These are phyloP conservation scores for Hyaloscypha hepaticicola DNA, from an alignment of 495 filamentous ascomycete species.

Conservation along the genomic window DNA sequence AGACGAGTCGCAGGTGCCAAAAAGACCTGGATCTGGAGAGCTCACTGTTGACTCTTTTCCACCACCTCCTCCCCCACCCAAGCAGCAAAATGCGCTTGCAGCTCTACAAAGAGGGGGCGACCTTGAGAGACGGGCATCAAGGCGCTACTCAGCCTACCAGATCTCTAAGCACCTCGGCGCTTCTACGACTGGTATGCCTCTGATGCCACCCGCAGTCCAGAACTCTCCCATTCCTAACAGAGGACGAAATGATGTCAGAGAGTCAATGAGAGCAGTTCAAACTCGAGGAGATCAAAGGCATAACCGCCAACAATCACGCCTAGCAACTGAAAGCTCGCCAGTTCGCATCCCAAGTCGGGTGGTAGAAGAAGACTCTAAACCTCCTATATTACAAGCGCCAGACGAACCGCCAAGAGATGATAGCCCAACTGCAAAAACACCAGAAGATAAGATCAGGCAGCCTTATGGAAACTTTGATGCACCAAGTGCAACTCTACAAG, in stretches of 20 bases:
- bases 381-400: slow-evolving; percentile 35
- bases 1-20: slow-evolving; percentile 47
- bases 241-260: slow-evolving; percentile 74
- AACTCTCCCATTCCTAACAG: slow-evolving; percentile 87
- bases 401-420: slow-evolving; percentile 43
- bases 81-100: slow-evolving; percentile 83
- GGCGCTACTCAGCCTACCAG: slow-evolving; percentile 92
- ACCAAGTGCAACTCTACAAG: slow-evolving; percentile 30
- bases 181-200: slow-evolving; percentile 76
- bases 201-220: slow-evolving; percentile 70
- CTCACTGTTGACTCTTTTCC: slow-evolving; percentile 57
- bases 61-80: slow-evolving; percentile 70
- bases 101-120: slow-evolving; percentile 89
- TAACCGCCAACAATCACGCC: slow-evolving; percentile 59
- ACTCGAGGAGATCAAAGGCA: slow-evolving; percentile 68
- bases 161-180: slow-evolving; percentile 89
- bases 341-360: slow-evolving; percentile 62
- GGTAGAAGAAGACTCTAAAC: slow-evolving; percentile 52
- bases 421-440: slow-evolving; percentile 52
- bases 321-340: slow-evolving; percentile 57
- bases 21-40: slow-evolving; percentile 27
- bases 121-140: slow-evolving; percentile 87
- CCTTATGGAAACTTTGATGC: slow-evolving; percentile 38
- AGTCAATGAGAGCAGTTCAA: slow-evolving; percentile 90
- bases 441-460: slow-evolving; percentile 58